These are phyloP conservation scores for Xylariales sp. DNA, from an alignment of 2,329 filamentous ascomycete species.

Conservation along the genomic window DNA sequence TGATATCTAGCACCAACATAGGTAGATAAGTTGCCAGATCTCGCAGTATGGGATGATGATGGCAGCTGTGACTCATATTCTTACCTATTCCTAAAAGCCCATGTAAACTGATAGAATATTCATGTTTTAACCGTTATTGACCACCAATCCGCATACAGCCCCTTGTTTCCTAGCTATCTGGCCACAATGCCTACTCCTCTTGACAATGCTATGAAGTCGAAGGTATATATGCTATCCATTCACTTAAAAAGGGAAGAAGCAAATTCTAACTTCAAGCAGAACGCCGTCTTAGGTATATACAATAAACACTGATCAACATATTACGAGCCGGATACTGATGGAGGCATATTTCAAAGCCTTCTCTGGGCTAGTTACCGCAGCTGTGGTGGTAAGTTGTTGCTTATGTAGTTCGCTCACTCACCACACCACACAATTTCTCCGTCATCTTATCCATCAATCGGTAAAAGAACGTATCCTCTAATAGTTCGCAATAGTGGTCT, in stretches of 20 bases:
- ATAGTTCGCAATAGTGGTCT: slow-evolving; percentile 63
- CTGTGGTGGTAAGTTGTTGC: slow-evolving; percentile 63
- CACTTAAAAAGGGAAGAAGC: slow-evolving; percentile 6
- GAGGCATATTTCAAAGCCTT: slow-evolving; percentile 69
- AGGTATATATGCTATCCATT: slow-evolving; percentile 58
- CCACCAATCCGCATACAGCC: slow-evolving; percentile 3
- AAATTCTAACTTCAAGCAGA: slow-evolving; percentile 58
- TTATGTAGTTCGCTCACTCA: not conserved
- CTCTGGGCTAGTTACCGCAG: slow-evolving; percentile 82
- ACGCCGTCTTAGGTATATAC: slow-evolving; percentile 73
- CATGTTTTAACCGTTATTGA: slow-evolving; percentile 6
- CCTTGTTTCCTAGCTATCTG: slow-evolving; percentile 13
- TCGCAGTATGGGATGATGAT: slow-evolving; percentile 1
- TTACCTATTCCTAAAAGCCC: not conserved
- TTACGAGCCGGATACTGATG: slow-evolving; percentile 41
- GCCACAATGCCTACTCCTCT: slow-evolving; percentile 74
- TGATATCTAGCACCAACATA: too few relatives aligned
- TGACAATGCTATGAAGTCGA: slow-evolving; percentile 76
- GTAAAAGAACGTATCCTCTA: slow-evolving; percentile 6
- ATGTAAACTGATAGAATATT: slow-evolving; percentile 1
- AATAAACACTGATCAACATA: slow-evolving; percentile 18
- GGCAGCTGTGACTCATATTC: slow-evolving; percentile 32
- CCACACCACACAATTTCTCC: not conserved
- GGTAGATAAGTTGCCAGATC: slow-evolving; percentile 8
- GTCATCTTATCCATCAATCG: not conserved